Evolutionary conservation across 345 rosid genomes (phyloP), one percentile per base, ranked within the genome.

Genomic region (Schrenkiella parvula): DNA sequence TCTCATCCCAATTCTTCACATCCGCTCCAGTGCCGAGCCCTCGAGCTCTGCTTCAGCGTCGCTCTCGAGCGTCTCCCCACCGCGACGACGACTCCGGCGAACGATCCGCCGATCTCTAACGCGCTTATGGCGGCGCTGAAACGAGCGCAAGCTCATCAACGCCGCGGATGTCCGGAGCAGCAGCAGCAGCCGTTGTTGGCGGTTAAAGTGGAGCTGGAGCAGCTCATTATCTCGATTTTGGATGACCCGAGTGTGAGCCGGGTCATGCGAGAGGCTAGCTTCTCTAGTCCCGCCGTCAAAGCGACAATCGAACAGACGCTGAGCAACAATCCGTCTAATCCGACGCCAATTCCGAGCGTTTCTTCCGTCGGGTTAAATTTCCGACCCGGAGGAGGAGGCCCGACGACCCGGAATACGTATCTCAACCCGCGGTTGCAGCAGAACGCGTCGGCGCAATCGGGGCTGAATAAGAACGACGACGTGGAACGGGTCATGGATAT

Each of bases 211-310:
- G 99, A 95, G 91, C 82, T 95, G 2, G 99, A 95, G 38, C 99
- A 92, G 82, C 84, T 95, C 18, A 87, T 95, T 47, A 92, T 95
- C 70, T 95, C 99, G 15, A 92, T 95, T 77, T 85, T 95, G 38
- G 99, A 95, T 79, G 99, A 95, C 79, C 99, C 99, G 1, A 88
- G 96, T 68, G 99, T 95, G 22, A 95, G 99, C 66, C 78, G 97
- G 64, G 98, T 95, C 62, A 95, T 95, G 99, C 84, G 97, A n/a
- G 99, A 95, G 48, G 99, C 99, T 41, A 88, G 99, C 82, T 95
- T 92, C 77, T 95, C 98, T 0, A 95, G 99, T 53, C 97, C 98
- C 0, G 89, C 96, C 1, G 99, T 95, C 54, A 95, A 92, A 78
- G 91, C 96, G 60, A 86, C 98, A 12, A 90, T 95, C 41, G 99